phyloP scores from a whole-genome alignment of 2,329 filamentous ascomycete species.

The Neopestalotiopsis clavispora region DNA sequence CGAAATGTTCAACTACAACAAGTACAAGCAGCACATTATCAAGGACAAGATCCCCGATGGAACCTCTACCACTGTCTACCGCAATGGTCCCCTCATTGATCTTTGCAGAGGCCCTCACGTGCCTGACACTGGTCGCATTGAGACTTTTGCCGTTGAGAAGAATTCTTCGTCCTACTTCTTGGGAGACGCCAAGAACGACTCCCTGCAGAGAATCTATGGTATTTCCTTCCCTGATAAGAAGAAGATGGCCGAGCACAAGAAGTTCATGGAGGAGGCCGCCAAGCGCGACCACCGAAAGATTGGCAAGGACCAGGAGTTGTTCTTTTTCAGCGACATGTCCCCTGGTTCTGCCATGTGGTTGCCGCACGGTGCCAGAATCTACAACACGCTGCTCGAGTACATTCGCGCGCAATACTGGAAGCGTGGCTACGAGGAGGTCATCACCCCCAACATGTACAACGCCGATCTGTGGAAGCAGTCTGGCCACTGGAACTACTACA shows the following conservation, averaged over 20 bases:
- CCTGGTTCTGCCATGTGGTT: slow-evolving; percentile 93
- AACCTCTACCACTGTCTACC: slow-evolving; percentile 91
- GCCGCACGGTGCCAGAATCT: slow-evolving; percentile 78
- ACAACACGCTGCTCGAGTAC: slow-evolving; percentile 79
- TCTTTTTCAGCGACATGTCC: slow-evolving; percentile 95
- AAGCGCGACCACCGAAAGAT: slow-evolving; percentile 96
- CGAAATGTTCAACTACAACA: slow-evolving; percentile 97
- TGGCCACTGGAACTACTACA: slow-evolving; percentile 92
- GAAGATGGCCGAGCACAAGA: slow-evolving; percentile 88
- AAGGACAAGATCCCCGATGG: slow-evolving; percentile 88
- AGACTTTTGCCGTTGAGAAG: slow-evolving; percentile 93
- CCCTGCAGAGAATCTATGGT: slow-evolving; percentile 94
- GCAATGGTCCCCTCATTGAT: slow-evolving; percentile 92
- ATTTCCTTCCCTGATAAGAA: slow-evolving; percentile 97
- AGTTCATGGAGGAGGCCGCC: slow-evolving; percentile 96
- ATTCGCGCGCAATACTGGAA: slow-evolving; percentile 89
- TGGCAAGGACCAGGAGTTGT: slow-evolving; percentile 93
- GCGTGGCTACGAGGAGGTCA: slow-evolving; percentile 92
- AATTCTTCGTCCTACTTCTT: slow-evolving; percentile 82
- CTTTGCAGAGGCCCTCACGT: slow-evolving; percentile 95
- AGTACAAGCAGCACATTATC: slow-evolving; percentile 98
- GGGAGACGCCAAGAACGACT: slow-evolving; percentile 91
- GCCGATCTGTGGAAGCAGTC: slow-evolving; percentile 91
- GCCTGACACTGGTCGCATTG: slow-evolving; percentile 89
- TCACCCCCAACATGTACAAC: slow-evolving; percentile 97